Base-by-base conservation (phyloP, 257 asterid genomes). In the Verbena officinalis region DNA sequence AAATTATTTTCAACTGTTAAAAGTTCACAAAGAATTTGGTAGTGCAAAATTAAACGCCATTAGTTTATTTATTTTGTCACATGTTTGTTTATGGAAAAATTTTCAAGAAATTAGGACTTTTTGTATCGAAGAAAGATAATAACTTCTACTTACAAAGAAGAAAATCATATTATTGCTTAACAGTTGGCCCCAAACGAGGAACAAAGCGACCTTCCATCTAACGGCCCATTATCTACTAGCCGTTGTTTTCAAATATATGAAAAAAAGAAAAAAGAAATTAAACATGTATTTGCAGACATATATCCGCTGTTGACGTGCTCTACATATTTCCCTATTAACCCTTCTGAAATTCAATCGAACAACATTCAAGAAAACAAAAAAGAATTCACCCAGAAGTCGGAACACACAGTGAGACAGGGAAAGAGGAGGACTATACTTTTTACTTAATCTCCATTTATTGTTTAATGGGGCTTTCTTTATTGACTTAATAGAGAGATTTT, bases 221-320 rank as follows among this genome's bases (percentile, higher is more conserved):
- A 76, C 84, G 85, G 84, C 60, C 53, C n/a, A 40, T 3, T 61
- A 59, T 65, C 57, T 38, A 89, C 79, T 86, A 89, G 93, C 95
- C 92, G 95, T 89, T 89, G 68, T 36, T 22, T 79, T 89, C 82
- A 83, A 84, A 89, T 36, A 27, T 27, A 27, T 27, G 33, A 27
- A 27, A 27, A 27, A 27, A 42, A 24, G 21, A 51, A 57, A 38
- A 52, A 69, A 39, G 42, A 22, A 40, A 31, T 16, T 19, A 55
- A 36, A 44, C 31, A 17, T 34, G 15, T 27, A 40, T 19, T 54
- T 64, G 22, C 74, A 23, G 77, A 80, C 81, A 27, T 71, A 42
- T 9, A 65, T 71, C 80, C 79, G 76, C 73, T 72, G 72, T 75
- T 76, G 71, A 67, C 85, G 75, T 62, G 55, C 69, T 62, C 33